A percentile compares a stretch with the other conserved stretches of the same genome.
These are phyloP conservation scores for Cordyceps farinosa DNA, from an alignment of 2,329 filamentous ascomycete genomes.

Conservation along the genomic window DNA sequence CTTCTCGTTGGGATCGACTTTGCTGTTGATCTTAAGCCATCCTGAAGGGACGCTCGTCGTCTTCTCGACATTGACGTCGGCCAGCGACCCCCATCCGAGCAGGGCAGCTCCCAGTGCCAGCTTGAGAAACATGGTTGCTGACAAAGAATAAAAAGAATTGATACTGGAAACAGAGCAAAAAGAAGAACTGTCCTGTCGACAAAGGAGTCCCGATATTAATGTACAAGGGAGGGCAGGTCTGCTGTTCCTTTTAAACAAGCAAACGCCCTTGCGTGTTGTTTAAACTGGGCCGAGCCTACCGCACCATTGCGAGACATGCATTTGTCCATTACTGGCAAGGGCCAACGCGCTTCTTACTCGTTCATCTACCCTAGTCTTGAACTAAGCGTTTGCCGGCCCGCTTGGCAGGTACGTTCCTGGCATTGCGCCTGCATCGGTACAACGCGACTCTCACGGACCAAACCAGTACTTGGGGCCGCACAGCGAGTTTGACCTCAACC, in stretches of 20 bases:
- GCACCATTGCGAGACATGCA: not conserved
- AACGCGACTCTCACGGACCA: not conserved
- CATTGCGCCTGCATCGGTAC: not conserved
- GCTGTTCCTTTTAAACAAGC: constrained; percentile 2
- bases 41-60: constrained; percentile 12
- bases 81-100: constrained; percentile 11
- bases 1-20: constrained; percentile 23
- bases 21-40: constrained; percentile 22
- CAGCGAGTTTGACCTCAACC: not conserved
- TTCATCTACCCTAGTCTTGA: not conserved
- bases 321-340: not conserved
- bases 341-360: not conserved
- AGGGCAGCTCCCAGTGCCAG: constrained; percentile 11
- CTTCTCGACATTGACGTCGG: constrained; percentile 15
- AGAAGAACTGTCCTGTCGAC: not conserved
- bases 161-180: not conserved
- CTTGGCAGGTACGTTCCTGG: not conserved
- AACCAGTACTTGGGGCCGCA: not conserved
- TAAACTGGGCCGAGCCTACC: not conserved
- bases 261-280: not conserved
- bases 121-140: constrained; percentile 7
- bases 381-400: not conserved
- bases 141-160: not conserved
- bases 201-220: not conserved
- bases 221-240: not conserved